These are phyloP conservation scores for Aspergillus leporis DNA, from an alignment of 495 filamentous ascomycete genomes.

Conservation along the genomic window DNA sequence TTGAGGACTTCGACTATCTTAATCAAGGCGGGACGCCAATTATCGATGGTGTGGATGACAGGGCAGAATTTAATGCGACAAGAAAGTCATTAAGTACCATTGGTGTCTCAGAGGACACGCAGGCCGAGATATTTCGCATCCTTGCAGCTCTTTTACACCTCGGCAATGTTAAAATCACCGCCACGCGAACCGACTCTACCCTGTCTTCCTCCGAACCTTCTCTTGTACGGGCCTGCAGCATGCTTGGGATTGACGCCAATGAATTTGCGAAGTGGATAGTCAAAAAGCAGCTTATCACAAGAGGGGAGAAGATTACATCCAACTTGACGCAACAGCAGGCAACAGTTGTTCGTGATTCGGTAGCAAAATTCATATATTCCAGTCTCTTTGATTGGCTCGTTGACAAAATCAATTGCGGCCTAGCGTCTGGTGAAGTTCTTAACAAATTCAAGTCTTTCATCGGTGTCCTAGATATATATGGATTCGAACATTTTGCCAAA, in stretches of 20 bases:
- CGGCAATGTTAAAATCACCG: slow-evolving; percentile 92
- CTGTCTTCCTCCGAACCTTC: slow-evolving; percentile 79
- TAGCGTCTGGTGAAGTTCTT: slow-evolving; percentile 87
- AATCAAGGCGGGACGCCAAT: slow-evolving; percentile 90
- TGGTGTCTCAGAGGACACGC: slow-evolving; percentile 71
- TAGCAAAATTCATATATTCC: slow-evolving; percentile 98
- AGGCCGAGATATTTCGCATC: slow-evolving; percentile 85
- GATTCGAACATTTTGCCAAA: slow-evolving; percentile 99
- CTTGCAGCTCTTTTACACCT: slow-evolving; percentile 92
- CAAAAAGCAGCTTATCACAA: slow-evolving; percentile 96
- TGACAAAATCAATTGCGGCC: slow-evolving; percentile 85
- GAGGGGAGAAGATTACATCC: slow-evolving; percentile 96
- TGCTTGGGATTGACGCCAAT: slow-evolving; percentile 81
- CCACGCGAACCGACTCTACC: slow-evolving; percentile 82
- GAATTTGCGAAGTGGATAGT: slow-evolving; percentile 99
- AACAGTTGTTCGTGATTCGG: slow-evolving; percentile 91
- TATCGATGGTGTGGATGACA: slow-evolving; percentile 96
- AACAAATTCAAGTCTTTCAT: slow-evolving; percentile 89
- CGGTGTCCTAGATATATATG: slow-evolving; percentile 99
- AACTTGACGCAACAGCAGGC: slow-evolving; percentile 94
- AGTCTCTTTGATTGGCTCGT: slow-evolving; percentile 99
- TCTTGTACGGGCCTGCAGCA: slow-evolving; percentile 75
- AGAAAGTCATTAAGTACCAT: slow-evolving; percentile 84
- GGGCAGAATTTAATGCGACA: slow-evolving; percentile 86
- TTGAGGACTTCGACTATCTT: slow-evolving; percentile 92